These are phyloP conservation scores for Beta corolliflora DNA, from an alignment of 179 eudicot genomes.

Conservation along the genomic window DNA sequence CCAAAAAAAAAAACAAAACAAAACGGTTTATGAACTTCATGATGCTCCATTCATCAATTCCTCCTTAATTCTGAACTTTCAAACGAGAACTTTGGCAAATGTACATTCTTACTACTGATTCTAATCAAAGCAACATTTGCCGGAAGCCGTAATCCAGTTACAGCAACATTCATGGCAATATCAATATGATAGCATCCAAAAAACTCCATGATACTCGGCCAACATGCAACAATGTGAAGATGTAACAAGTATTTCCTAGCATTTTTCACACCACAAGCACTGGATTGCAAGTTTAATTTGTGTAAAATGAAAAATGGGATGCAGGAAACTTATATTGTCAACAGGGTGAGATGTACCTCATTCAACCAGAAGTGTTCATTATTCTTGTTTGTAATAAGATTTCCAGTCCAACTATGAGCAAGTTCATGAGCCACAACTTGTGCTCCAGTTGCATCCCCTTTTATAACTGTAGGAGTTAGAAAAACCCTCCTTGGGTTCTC, in stretches of 20 bases:
- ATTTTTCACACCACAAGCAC: not conserved
- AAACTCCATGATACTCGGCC: not conserved
- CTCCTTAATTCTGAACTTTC: no score
- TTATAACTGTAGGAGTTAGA: constrained; percentile 89
- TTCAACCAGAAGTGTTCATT: constrained; percentile 97
- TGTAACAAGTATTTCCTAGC: not conserved
- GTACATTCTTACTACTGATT: not conserved
- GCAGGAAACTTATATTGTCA: not conserved
- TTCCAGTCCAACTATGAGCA: constrained; percentile 99
- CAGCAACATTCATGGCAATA: not conserved
- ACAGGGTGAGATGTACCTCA: constrained; percentile 59
- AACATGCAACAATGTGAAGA: not conserved
- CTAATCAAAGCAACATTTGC: not conserved
- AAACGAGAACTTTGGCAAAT: no score
- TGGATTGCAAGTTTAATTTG: not conserved
- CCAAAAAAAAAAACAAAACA: no score
- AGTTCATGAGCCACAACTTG: constrained; percentile 99
- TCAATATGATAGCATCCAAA: not conserved
- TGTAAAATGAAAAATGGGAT: not conserved
- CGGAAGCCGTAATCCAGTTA: not conserved
- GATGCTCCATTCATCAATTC: no score
- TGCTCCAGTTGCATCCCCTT: constrained; percentile 91
- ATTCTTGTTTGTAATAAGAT: constrained; percentile 85
- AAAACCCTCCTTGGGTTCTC: constrained; percentile 98
- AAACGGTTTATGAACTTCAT: not conserved